Base-by-base conservation (phyloP, 805 yeast species). In the Diddensiella transvaalensis region DNA sequence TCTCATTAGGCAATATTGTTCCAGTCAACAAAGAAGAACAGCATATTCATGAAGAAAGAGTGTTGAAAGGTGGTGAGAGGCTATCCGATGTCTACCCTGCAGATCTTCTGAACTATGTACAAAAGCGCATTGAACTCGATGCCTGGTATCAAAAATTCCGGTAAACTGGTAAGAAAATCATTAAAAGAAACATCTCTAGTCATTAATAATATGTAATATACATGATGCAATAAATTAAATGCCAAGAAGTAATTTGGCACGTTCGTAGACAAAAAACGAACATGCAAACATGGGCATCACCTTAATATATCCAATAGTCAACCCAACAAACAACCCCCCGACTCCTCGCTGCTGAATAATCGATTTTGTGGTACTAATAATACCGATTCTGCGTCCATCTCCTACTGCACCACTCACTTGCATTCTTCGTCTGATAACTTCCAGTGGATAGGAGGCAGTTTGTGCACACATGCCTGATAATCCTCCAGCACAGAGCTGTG, bases 281-380 rank as follows among this genome's bases (percentile, higher is more conserved):
- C 97, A 90, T 32, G 98, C 96, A 60, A 83, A 91, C 99, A 93
- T 93, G 5, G 99, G 99, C 17, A 87, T 80, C 30, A 93, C 96
- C 67, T 93, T 93, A 58, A 93, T 78, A 66, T 89, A 93, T 0
- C 99, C 99, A 57, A 93, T 91, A 56, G 93, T 83, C 60, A 93
- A 76, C 1, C 99, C 99, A 11, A 93, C 95, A 63, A 85, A 93
- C 65, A 86, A 90, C 13, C 99, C 98, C 58, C 80, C 74, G 53
- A 85, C 56, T 0, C 99, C 99, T 40, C 67, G 74, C 63, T 87
- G 96, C 39, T 67, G 69, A 60, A 75, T 84, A 4, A 93, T 84
- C 46, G 77, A 64, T 47, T 60, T 69, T 2, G 85, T 80, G 19
- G 69, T 64, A 21, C 43, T 40, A 32, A 48, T 32, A 40, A 60